Conservation (phyloP, 306 rosid genomes). For the Trifolium fragiferum region DNA sequence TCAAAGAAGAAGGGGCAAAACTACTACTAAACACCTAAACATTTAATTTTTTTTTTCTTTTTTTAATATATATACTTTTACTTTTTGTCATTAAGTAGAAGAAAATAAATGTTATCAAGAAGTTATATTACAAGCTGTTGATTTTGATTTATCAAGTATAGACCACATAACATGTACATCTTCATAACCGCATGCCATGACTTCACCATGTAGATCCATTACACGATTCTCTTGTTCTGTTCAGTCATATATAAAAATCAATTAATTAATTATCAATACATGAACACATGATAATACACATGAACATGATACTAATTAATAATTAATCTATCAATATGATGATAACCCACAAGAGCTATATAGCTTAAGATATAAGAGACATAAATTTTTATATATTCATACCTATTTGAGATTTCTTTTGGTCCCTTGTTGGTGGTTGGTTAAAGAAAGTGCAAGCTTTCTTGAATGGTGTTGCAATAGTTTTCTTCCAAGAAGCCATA, state of each 20-base stretch:
- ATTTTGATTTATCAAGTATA: conserved; percentile 87
- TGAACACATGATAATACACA: neutral
- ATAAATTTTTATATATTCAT: neutral
- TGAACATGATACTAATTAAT: neutral
- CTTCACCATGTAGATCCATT: conserved; percentile 87
- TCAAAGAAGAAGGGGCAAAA: conserved; percentile 41
- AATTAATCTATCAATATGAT: neutral
- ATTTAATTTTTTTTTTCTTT: neutral
- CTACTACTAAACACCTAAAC: conserved; percentile 27
- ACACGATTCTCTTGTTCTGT: conserved; percentile 66
- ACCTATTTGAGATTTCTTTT: conserved; percentile 74
- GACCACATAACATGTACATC: conserved; percentile 99
- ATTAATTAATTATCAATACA: conserved; percentile 24
- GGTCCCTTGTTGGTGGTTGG: conserved; percentile 71
- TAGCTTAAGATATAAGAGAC: neutral
- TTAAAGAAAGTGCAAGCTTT: conserved; percentile 88
- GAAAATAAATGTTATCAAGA: conserved; percentile 46
- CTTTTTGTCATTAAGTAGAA: neutral
- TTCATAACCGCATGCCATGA: conserved; percentile 92
- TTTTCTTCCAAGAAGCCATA: conserved; percentile 97
- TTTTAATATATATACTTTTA: neutral
- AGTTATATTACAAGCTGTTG: conserved; percentile 62
- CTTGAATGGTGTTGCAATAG: conserved; percentile 79
- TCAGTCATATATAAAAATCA: conserved; percentile 13
- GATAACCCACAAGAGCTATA: neutral